Percentiles rank a stretch among this genome's conserved stretches.
Evolutionary conservation across 441 rosid species (phyloP).

Genomic region (Breynia disticha): DNA sequence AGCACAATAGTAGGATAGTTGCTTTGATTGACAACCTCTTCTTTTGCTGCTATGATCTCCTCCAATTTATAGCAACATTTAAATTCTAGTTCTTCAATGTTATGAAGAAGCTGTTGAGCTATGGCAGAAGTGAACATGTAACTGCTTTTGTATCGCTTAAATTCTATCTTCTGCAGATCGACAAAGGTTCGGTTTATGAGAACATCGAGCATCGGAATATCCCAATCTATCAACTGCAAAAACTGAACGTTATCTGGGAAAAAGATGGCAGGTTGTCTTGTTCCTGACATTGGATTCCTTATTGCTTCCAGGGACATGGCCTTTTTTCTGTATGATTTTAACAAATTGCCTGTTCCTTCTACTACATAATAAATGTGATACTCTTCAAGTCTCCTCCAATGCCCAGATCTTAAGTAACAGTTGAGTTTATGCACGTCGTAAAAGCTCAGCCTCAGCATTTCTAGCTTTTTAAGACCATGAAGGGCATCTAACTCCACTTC

Average conservation of each 20-base stretch:
- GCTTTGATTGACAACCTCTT: background rate
- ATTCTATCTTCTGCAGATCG: background rate
- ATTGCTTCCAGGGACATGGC: too few species aligned
- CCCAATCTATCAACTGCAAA: background rate
- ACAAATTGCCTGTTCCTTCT: too few species aligned
- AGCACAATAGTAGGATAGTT: background rate
- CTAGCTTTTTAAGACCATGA: background rate
- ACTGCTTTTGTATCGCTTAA: background rate
- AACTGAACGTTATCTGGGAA: background rate
- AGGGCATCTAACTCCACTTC: background rate
- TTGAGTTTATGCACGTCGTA: background rate
- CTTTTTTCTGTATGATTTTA: too few species aligned
- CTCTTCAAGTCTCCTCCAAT: background rate
- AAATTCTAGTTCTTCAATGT: background rate
- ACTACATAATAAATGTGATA: background rate
- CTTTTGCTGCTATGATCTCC: background rate
- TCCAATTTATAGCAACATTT: background rate
- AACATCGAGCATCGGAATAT: background rate
- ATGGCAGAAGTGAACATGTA: background rate
- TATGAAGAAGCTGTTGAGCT: background rate
- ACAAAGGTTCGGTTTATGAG: background rate
- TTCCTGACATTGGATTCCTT: too few species aligned
- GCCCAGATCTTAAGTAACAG: background rate
- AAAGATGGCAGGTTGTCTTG: too few species aligned
- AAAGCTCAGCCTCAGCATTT: background rate